Percentiles rank a stretch among this genome's conserved stretches.
These are phyloP conservation scores for Hanseniaspora mollemarum DNA, from an alignment of 805 yeast genomes.

Conservation along the genomic window DNA sequence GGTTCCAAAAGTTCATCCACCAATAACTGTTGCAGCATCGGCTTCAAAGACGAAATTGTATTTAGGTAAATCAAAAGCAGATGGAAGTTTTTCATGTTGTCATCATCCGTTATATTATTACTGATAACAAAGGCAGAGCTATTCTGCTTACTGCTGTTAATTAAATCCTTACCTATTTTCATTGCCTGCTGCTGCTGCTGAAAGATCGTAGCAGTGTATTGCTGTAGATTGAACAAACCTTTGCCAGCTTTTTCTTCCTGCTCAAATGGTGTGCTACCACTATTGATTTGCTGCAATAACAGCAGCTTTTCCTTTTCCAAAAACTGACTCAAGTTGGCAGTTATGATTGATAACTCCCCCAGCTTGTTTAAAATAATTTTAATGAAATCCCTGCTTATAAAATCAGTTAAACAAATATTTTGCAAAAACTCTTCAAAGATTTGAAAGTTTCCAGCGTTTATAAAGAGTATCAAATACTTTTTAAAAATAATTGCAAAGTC, in stretches of 20 bases:
- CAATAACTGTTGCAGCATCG: constrained; percentile 45
- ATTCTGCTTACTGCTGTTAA: background rate
- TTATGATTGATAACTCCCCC: constrained; percentile 4
- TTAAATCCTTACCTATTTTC: constrained; percentile 8
- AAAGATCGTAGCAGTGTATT: constrained; percentile 10
- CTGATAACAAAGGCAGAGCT: background rate
- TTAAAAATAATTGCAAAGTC: constrained; percentile 69
- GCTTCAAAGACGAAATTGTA: constrained; percentile 53
- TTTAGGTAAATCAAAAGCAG: constrained; percentile 49
- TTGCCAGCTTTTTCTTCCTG: background rate
- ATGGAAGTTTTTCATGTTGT: constrained; percentile 12
- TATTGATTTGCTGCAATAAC: background rate
- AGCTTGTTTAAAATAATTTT: constrained; percentile 45
- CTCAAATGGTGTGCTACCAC: background rate
- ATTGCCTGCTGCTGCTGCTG: constrained; percentile 14
- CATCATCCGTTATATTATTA: constrained; percentile 20
- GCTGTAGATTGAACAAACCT: constrained; percentile 9
- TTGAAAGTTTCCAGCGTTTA: constrained; percentile 55
- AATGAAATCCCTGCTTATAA: constrained; percentile 25
- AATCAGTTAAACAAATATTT: constrained; percentile 1
- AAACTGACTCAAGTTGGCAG: constrained; percentile 11
- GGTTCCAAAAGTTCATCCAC: constrained; percentile 26
- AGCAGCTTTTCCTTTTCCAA: constrained; percentile 2
- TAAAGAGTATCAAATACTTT: constrained; percentile 49
- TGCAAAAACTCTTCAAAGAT: constrained; percentile 25